Conservation (phyloP, 2,329 filamentous ascomycete species). For the Aspergillus caelatus region DNA sequence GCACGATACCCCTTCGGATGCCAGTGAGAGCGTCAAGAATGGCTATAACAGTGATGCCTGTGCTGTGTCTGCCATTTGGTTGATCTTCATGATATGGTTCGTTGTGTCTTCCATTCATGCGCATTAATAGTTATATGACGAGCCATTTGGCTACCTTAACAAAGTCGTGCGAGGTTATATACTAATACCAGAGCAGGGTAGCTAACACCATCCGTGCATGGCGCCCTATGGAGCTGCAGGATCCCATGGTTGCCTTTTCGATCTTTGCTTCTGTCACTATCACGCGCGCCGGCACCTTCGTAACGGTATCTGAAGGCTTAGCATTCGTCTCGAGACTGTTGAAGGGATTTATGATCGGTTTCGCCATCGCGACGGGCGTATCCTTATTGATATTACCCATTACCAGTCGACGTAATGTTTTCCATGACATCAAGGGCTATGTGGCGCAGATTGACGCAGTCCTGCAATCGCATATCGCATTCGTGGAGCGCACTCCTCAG, state of each 20-base stretch:
- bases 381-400: slow-evolving; percentile 68
- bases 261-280: slow-evolving; percentile 68
- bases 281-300: slow-evolving; percentile 56
- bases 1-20: slow-evolving; percentile 52
- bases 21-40: slow-evolving; percentile 30
- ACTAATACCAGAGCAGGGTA: slow-evolving; percentile 33
- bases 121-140: background rate
- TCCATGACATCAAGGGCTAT: slow-evolving; percentile 58
- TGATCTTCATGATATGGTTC: slow-evolving; percentile 68
- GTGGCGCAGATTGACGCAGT: slow-evolving; percentile 58
- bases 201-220: slow-evolving; percentile 67
- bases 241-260: slow-evolving; percentile 68
- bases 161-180: background rate
- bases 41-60: slow-evolving; percentile 70
- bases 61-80: slow-evolving; percentile 69
- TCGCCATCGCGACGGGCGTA: slow-evolving; percentile 64
- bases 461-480: slow-evolving; percentile 63
- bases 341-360: slow-evolving; percentile 65
- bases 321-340: slow-evolving; percentile 54
- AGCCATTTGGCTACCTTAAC: background rate
- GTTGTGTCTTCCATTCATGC: background rate
- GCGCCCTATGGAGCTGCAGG: slow-evolving; percentile 61
- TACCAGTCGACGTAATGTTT: slow-evolving; percentile 65
- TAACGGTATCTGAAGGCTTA: slow-evolving; percentile 28
- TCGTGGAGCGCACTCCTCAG: slow-evolving; percentile 50